phyloP scores from a whole-genome alignment of 139 green algal species.

The Microglena sp. region DNA sequence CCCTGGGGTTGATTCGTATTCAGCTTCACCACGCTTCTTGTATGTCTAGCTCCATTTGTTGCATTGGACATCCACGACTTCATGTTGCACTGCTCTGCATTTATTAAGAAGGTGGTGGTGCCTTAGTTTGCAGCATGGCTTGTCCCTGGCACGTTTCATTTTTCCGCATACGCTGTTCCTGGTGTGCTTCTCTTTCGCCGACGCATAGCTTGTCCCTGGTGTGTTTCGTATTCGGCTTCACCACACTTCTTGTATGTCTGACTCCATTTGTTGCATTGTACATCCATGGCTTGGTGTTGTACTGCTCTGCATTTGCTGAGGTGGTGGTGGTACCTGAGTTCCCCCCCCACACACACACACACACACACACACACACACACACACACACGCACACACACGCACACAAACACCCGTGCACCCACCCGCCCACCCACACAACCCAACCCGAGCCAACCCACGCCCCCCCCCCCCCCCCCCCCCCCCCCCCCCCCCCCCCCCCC shows the following conservation, averaged over 20 bases:
- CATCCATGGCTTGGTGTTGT: not conserved
- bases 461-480: no score
- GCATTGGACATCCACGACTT: no score
- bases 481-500: no score
- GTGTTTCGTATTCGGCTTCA: no score
- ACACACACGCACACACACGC: not conserved
- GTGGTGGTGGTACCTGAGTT: slow-evolving; percentile 43
- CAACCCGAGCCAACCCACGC: no score
- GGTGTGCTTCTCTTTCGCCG: no score
- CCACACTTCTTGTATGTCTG: not conserved
- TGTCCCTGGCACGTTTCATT: slow-evolving; percentile 25
- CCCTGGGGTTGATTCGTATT: no score
- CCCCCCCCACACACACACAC: no score
- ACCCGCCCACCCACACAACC: no score
- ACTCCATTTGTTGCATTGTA: no score
- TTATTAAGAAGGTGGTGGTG: slow-evolving; percentile 60
- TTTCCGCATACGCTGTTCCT: no score
- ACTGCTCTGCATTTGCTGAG: slow-evolving; percentile 56
- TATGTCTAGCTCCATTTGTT: not conserved
- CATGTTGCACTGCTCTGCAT: slow-evolving; percentile 22
- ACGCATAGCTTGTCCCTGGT: no score
- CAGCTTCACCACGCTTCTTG: not conserved
- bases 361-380: not conserved
- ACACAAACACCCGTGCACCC: not conserved
- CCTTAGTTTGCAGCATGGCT: slow-evolving; percentile 23